Percentiles rank a stretch among this genome's conserved stretches.
Evolutionary conservation across 1,139 yeast genomes (phyloP).

Genomic region (Sugiyamaella sp.): DNA sequence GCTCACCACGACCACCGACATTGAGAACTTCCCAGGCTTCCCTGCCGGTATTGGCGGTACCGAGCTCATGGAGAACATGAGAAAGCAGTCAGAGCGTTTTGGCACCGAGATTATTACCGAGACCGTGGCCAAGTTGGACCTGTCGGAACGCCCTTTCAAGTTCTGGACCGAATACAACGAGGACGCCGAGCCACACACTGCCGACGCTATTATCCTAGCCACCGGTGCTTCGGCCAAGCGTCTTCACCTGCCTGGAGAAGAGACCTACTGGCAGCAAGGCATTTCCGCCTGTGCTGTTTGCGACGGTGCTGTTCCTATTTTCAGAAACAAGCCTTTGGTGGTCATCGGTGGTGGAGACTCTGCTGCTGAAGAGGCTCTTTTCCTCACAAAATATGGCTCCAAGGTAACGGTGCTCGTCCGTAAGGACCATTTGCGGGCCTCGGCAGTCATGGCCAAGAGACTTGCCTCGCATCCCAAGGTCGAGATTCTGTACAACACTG

Average conservation of each 20-base stretch:
- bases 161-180: conserved; percentile 96
- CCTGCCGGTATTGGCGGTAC: conserved; percentile 92
- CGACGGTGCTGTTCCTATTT: conserved; percentile 98
- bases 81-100: conserved; percentile 78
- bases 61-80: conserved; percentile 91
- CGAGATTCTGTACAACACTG: conserved; percentile 87
- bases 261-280: conserved; percentile 97
- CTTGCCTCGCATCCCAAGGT: conserved; percentile 80
- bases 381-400: conserved; percentile 94
- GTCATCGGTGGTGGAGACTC: conserved; percentile 99
- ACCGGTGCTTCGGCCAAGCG: conserved; percentile 99
- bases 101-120: conserved; percentile 95
- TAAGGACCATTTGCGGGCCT: conserved; percentile 92
- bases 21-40: conserved; percentile 97
- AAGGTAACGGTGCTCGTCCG: conserved; percentile 92
- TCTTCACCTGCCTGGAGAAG: conserved; percentile 93
- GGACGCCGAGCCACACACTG: conserved; percentile 76
- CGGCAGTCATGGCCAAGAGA: conserved; percentile 95
- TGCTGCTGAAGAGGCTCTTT: conserved; percentile 97
- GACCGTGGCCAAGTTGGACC: conserved; percentile 88
- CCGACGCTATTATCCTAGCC: conserved; percentile 90
- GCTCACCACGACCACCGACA: conserved; percentile 93
- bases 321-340: conserved; percentile 95
- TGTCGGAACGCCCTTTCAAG: conserved; percentile 86
- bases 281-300: conserved; percentile 99